These are phyloP conservation scores for Rhizomucor miehei DNA, from an alignment of 371 early-diverging fungal genomes.

Conservation along the genomic window DNA sequence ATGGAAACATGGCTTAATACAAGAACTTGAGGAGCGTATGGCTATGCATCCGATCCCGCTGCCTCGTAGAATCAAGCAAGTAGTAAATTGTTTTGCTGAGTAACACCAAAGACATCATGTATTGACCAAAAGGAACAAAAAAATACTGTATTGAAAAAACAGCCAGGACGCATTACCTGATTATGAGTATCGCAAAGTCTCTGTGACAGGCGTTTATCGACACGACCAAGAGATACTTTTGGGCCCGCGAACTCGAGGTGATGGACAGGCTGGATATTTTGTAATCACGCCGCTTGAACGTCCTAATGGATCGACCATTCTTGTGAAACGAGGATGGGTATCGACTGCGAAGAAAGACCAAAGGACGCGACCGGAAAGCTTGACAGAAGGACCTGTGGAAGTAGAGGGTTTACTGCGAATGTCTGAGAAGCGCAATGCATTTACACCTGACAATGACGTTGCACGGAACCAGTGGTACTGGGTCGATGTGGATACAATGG, in stretches of 20 bases:
- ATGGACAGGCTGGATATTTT: conserved; percentile 77
- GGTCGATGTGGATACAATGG: conserved; percentile 77
- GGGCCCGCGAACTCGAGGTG: conserved; percentile 76
- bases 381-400: conserved; percentile 49
- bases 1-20: conserved; percentile 86
- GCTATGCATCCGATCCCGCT: conserved; percentile 64
- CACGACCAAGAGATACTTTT: conserved; percentile 77
- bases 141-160: neutral
- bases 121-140: neutral
- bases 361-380: conserved; percentile 51
- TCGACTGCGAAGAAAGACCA: conserved; percentile 65
- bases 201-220: conserved; percentile 63
- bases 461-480: conserved; percentile 80
- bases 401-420: conserved; percentile 64
- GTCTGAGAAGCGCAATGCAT: conserved; percentile 62
- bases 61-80: conserved; percentile 65
- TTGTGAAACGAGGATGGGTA: conserved; percentile 92
- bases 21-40: conserved; percentile 67
- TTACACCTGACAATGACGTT: conserved; percentile 69
- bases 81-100: too few relatives aligned
- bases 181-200: conserved; percentile 73
- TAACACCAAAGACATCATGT: neutral
- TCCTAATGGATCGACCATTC: conserved; percentile 68
- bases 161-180: conserved; percentile 56
- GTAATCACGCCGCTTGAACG: conserved; percentile 84